phyloP scores from a whole-genome alignment of 495 filamentous ascomycete genomes.

The Staphylotrichum tortipilum region DNA sequence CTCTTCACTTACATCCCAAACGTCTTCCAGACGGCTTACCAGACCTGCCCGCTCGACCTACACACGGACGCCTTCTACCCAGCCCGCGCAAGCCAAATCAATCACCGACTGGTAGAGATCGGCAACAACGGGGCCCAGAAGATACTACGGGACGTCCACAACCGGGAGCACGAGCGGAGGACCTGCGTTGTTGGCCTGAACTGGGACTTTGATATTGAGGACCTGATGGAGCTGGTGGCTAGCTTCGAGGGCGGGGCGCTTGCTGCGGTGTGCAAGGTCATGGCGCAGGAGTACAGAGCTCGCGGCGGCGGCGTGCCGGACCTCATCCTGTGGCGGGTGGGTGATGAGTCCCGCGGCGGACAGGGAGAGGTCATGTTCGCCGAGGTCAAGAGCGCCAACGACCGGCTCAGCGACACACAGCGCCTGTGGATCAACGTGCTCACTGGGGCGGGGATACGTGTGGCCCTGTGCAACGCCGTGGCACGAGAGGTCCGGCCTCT shows the following conservation, averaged over 20 bases:
- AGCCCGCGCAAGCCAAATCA: slow-evolving; percentile 76
- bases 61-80: slow-evolving; percentile 92
- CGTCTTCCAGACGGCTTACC: slow-evolving; percentile 91
- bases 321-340: slow-evolving; percentile 72
- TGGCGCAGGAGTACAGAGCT: slow-evolving; percentile 88
- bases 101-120: slow-evolving; percentile 77
- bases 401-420: slow-evolving; percentile 92
- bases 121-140: slow-evolving; percentile 60
- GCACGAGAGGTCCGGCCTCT: slow-evolving; percentile 54
- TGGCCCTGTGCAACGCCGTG: slow-evolving; percentile 83
- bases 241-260: slow-evolving; percentile 76
- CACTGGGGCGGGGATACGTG: slow-evolving; percentile 68
- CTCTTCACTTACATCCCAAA: slow-evolving; percentile 91
- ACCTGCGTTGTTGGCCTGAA: slow-evolving; percentile 85
- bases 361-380: slow-evolving; percentile 66
- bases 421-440: slow-evolving; percentile 94
- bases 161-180: slow-evolving; percentile 52
- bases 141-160: slow-evolving; percentile 61
- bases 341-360: slow-evolving; percentile 5
- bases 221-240: slow-evolving; percentile 69
- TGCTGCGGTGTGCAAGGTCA: slow-evolving; percentile 76
- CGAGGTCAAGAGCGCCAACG: slow-evolving; percentile 93
- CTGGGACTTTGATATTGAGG: slow-evolving; percentile 78
- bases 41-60: slow-evolving; percentile 87
- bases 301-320: slow-evolving; percentile 86